Percentiles rank a stretch among this genome's conserved stretches.
These are phyloP conservation scores for Beauveria pseudobassiana DNA, from an alignment of 2,329 filamentous ascomycete species.

Conservation along the genomic window DNA sequence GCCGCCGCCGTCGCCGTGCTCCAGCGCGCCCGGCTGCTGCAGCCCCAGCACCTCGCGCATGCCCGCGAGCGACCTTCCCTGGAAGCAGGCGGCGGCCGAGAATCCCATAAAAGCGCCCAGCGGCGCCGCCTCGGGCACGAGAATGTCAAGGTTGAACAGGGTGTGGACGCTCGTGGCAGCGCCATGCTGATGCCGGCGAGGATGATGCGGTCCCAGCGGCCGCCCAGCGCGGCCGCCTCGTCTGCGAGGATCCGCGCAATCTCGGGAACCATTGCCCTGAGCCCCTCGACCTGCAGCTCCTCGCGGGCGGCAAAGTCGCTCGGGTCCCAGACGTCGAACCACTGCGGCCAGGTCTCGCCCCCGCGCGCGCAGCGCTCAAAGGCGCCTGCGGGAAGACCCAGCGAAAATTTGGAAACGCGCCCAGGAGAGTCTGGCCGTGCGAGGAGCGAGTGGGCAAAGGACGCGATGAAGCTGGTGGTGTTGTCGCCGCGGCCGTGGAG, in stretches of 20 bases:
- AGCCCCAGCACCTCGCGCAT: constrained; percentile 27
- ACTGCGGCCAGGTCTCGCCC: constrained; percentile 29
- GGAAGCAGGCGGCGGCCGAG: constrained; percentile 29
- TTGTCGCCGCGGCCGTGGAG: constrained; percentile 38
- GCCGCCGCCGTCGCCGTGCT: constrained; percentile 13
- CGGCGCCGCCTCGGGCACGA: constrained; percentile 1
- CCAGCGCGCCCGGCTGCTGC: constrained; percentile 13
- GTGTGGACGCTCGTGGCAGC: constrained; percentile 32
- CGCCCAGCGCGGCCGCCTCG: constrained; percentile 30
- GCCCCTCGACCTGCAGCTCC: constrained; percentile 32
- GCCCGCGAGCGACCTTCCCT: constrained; percentile 21
- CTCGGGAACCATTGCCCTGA: constrained; percentile 29
- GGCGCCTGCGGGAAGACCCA: constrained; percentile 44
- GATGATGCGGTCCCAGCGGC: constrained; percentile 31
- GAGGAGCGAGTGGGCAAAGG: constrained; percentile 26
- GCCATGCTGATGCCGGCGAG: constrained; percentile 40
- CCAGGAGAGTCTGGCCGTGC: constrained; percentile 24
- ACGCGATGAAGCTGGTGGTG: constrained; percentile 24
- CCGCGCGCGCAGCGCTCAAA: constrained; percentile 17
- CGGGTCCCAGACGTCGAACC: constrained; percentile 44
- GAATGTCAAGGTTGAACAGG: constrained; percentile 27
- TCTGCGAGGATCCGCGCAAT: constrained; percentile 25
- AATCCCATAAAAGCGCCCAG: constrained; percentile 31
- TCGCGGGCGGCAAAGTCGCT: constrained; percentile 32
- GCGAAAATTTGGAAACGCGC: constrained; percentile 36